Evolutionary conservation across 495 filamentous ascomycete genomes (phyloP).

Genomic region (Tuber umbilicatum): DNA sequence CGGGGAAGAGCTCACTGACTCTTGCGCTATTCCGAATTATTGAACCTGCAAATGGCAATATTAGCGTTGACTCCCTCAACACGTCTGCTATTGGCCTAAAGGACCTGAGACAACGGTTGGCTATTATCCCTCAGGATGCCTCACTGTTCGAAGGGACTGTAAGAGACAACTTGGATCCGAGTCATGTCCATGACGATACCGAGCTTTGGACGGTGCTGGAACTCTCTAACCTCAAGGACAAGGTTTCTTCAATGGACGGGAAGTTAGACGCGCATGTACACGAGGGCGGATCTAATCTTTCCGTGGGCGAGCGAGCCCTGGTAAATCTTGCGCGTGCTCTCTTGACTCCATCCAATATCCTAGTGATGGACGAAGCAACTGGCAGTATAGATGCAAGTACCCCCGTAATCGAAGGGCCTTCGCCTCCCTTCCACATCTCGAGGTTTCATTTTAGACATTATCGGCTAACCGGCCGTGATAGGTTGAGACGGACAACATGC

Average conservation of each 20-base stretch:
- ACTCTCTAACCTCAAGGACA: slow-evolving; percentile 86
- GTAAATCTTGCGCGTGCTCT: slow-evolving; percentile 88
- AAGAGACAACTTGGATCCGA: slow-evolving; percentile 92
- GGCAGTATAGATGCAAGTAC: slow-evolving; percentile 69
- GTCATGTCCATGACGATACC: slow-evolving; percentile 90
- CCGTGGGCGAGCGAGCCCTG: slow-evolving; percentile 84
- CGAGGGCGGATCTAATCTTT: slow-evolving; percentile 88
- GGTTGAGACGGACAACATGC: slow-evolving; percentile 40
- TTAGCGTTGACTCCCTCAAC: slow-evolving; percentile 82
- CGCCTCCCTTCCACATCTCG: slow-evolving; percentile 18
- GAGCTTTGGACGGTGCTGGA: slow-evolving; percentile 97
- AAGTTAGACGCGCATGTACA: slow-evolving; percentile 82
- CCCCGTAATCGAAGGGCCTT: slow-evolving; percentile 66
- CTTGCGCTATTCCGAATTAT: slow-evolving; percentile 94
- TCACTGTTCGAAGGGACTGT: slow-evolving; percentile 95
- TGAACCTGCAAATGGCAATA: slow-evolving; percentile 70
- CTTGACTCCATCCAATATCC: slow-evolving; percentile 90
- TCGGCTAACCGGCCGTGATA: slow-evolving; percentile 23
- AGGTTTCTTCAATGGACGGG: slow-evolving; percentile 80
- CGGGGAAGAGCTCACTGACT: slow-evolving; percentile 92
- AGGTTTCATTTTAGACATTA: slow-evolving; percentile 21
- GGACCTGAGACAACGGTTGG: slow-evolving; percentile 81
- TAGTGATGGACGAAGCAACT: slow-evolving; percentile 95
- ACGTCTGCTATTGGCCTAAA: slow-evolving; percentile 83
- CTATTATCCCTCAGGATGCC: slow-evolving; percentile 98